Percentiles rank a stretch among this genome's conserved stretches.
phyloP scores from a whole-genome alignment of 2,329 filamentous ascomycete genomes.

The Ceratocystis colombiana region DNA sequence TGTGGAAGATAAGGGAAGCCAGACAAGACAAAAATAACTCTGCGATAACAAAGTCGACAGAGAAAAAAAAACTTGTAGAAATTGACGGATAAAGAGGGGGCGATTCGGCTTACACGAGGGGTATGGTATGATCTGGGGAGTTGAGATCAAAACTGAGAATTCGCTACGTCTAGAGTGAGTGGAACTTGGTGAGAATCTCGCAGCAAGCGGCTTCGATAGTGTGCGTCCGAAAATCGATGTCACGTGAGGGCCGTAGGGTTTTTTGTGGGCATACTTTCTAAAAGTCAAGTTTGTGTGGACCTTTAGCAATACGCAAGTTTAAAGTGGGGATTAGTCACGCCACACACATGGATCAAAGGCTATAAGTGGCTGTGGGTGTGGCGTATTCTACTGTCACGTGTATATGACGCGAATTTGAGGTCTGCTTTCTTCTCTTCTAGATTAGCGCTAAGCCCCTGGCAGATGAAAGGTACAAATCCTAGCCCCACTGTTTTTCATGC shows the following conservation, averaged over 20 bases:
- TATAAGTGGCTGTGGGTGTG: not conserved
- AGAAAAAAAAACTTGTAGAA: conserved; percentile 18
- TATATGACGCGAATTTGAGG: conserved; percentile 13
- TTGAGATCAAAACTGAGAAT: conserved; percentile 26
- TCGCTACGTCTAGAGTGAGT: conserved; percentile 26
- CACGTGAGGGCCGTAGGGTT: conserved; percentile 25
- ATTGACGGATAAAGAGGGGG: conserved; percentile 16
- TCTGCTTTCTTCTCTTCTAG: conserved; percentile 14
- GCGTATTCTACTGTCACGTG: conserved; percentile 19
- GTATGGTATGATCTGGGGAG: conserved; percentile 26
- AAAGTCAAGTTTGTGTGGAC: conserved; percentile 25
- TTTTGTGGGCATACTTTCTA: conserved; percentile 24
- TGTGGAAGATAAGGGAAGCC: conserved; percentile 24
- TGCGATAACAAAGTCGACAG: conserved; percentile 19
- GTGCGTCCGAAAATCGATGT: conserved; percentile 23
- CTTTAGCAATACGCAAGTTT: not conserved
- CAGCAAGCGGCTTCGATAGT: conserved; percentile 22
- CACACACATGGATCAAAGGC: not conserved
- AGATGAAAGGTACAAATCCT: conserved; percentile 22
- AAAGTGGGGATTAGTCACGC: conserved; percentile 12
- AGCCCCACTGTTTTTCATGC: conserved; percentile 22
- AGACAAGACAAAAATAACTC: conserved; percentile 21
- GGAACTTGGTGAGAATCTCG: conserved; percentile 26
- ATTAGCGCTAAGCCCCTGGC: conserved; percentile 20
- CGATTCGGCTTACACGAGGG: conserved; percentile 24